Evolutionary conservation across 257 asterid genomes (phyloP), one percentile per base, ranked within the genome.

Genomic region (Coffea eugenioides): DNA sequence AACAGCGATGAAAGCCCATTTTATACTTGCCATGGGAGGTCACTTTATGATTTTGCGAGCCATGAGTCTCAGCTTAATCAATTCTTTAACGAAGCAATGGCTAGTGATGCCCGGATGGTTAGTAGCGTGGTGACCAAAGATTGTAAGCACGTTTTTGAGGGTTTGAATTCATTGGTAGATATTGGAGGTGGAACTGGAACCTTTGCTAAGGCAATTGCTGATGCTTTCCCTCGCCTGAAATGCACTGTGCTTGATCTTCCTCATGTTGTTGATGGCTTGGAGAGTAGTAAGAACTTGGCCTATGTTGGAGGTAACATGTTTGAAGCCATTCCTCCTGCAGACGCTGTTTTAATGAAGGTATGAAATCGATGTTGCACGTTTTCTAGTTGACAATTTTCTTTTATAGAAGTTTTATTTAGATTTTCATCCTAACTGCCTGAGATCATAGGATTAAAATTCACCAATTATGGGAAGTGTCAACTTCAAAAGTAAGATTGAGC

Each of bases 301-400:
- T 69, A 36, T 69, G 76, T 83, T n/a, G 39, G 43, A 5, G 89
- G 89, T 45, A 54, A 80, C 21, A 83, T 83, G 85, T 78, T 83
- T 27, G 80, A 69, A 64, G 70, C 2, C 18, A 59, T 85, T 69
- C 89, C 89, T 46, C 67, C 48, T 8, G 86, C 83, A 20, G 72
- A 86, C 68, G 83, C 85, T 7, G 43, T 76, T 43, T 45, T 84
- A 36, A 66, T 84, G 31, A 84, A 80, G 87, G 87, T 83, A 23
- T 0, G 14, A 39, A 39, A 39, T 4, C 43, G 43, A 39, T 39
- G 43, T 39, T 39, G 43, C 4, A 2, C 4, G 43, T 4, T 39
- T 39, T 39, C 4, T 4, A 39, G 43, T 39, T 4, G 43, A 39
- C 43, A 2, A 39, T 2, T 39, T 39, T 2, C 31, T 39, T 39